phyloP scores from a whole-genome alignment of 1,139 yeast genomes.

The Candida albicans region DNA sequence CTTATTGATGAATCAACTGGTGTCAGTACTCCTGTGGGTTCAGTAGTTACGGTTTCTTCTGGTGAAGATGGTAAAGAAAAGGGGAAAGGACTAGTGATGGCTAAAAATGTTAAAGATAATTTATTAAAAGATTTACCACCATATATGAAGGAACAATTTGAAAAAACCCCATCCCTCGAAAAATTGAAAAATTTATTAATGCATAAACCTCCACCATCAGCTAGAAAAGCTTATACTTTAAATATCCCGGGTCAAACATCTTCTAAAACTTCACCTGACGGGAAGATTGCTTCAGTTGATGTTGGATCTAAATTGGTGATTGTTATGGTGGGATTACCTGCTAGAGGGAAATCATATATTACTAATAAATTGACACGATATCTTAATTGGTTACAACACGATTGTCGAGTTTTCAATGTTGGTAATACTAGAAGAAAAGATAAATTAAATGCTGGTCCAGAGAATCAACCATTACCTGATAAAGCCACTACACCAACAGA shows the following conservation, averaged over 20 bases:
- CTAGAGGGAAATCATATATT: conserved; percentile 89
- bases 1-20: conserved; percentile 6
- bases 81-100: conserved; percentile 7
- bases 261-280: conserved; percentile 81
- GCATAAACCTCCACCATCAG: conserved; percentile 41
- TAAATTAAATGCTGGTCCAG: conserved; percentile 70
- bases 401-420: conserved; percentile 86
- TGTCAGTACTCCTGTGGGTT: conserved; percentile 18
- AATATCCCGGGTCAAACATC: conserved; percentile 93
- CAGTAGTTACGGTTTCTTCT: conserved; percentile 4
- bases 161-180: conserved; percentile 45
- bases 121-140: conserved; percentile 36
- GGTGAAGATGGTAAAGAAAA: conserved; percentile 3
- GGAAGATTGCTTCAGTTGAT: conserved; percentile 68
- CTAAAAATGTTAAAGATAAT: conserved; percentile 19
- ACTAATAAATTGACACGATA: conserved; percentile 87
- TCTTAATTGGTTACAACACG: conserved; percentile 90
- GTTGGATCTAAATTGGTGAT: conserved; percentile 83
- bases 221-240: conserved; percentile 68
- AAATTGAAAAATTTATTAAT: conserved; percentile 37
- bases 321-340: conserved; percentile 94
- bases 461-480: conserved; percentile 70
- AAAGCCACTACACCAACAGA: conserved; percentile 35
- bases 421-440: conserved; percentile 87
- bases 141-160: conserved; percentile 35